Base-by-base conservation (phyloP, 805 yeast species). In the Metschnikowia kunwiensis region DNA sequence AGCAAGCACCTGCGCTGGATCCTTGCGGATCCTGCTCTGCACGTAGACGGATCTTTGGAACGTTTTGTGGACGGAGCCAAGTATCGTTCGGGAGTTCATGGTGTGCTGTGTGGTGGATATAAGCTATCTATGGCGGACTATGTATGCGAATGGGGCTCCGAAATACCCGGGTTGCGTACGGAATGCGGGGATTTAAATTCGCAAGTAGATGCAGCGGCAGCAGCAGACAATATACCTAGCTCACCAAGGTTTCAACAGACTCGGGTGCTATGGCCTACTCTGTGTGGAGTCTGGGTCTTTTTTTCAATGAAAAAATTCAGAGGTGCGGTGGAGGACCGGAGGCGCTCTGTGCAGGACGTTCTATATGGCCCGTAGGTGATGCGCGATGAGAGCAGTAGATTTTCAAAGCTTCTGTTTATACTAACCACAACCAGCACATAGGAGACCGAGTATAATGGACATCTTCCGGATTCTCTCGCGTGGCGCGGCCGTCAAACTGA, bases 391-490 rank as follows among this genome's bases (percentile, higher is more conserved):
- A 16, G 14, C 24, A 20, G 18, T 14, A 17, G 22, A 20, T 20
- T 9, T 7, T 9, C 22, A 7, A 20, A 20, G 9, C 22, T 7
- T 20, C 7, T 20, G 7, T 20, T 9, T 20, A 9, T 7, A 9
- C 22, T 20, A 20, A 9, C 9, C 22, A 20, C 16, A n/a, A 25
- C 16, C 16, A 25, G 10, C 28, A 25, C 9, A 25, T 25, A 8
- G 28, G 20, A 24, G 40, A 27, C 24, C 18, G 3, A 5, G 5
- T 10, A 47, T 23, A 19, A 88, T 88, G 96, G 98, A 91, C 65
- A 82, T 91, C 42, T 93, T 91, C 59, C 72, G 86, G 51, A 80
- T 93, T 3, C 72, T 91, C 24, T 70, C 88, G 0, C 70, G 97
- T 54, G 97, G 97, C 15, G 95, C 97, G 0, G 72, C 80, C 9